Evolutionary conservation across 1,284 basidiomycete species (phyloP).

Genomic region (Cutaneotrichosporon curvatum): DNA sequence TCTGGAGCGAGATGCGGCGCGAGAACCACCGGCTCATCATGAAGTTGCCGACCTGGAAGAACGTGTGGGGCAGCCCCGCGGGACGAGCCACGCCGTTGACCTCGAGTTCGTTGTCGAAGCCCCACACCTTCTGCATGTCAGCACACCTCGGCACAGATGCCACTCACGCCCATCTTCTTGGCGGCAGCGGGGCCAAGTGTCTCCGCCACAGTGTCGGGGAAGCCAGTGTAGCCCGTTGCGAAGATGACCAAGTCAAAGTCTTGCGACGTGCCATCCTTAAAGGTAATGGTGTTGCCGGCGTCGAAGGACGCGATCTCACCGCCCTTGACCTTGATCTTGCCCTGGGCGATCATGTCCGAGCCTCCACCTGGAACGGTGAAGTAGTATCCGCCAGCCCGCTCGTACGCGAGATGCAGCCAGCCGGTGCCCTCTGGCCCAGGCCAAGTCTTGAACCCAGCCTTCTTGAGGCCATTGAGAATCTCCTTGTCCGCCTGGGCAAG

Average conservation of each 20-base stretch:
- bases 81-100: conserved; percentile 52
- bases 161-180: conserved; percentile 35
- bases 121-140: conserved; percentile 51
- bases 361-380: conserved; percentile 51
- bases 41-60: conserved; percentile 49
- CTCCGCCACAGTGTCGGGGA: conserved; percentile 45
- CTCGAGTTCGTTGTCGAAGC: conserved; percentile 56
- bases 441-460: conserved; percentile 57
- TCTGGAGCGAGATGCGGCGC: conserved; percentile 56
- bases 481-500: conserved; percentile 56
- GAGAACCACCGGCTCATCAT: conserved; percentile 55
- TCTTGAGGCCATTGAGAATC: conserved; percentile 53
- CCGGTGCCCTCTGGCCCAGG: conserved; percentile 52
- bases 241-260: conserved; percentile 63
- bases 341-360: conserved; percentile 58
- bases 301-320: conserved; percentile 51
- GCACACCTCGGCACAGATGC: too few species aligned
- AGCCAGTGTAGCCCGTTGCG: conserved; percentile 54
- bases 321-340: conserved; percentile 67
- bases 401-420: conserved; percentile 9
- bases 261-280: conserved; percentile 59
- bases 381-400: conserved; percentile 48
- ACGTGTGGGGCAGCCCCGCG: conserved; percentile 47
- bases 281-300: conserved; percentile 53
- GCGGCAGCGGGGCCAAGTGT: conserved; percentile 53